Conservation (phyloP, 2,329 filamentous ascomycete species). For the Erysiphe neolycopersici region DNA sequence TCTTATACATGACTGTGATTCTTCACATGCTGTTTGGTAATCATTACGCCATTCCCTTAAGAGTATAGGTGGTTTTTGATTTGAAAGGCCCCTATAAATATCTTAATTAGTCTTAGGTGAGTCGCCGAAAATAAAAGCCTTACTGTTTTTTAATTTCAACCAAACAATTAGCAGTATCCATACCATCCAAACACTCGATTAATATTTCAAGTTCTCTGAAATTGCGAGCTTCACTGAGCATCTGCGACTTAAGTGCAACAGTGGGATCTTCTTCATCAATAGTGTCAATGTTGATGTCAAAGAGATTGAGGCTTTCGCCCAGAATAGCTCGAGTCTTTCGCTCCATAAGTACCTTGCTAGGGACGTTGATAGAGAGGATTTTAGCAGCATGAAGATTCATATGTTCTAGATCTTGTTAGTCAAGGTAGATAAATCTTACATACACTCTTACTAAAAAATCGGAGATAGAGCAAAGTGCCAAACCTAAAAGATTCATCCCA, state of each 20-base stretch:
- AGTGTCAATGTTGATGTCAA: constrained; percentile 3
- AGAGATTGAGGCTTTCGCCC: constrained; percentile 16
- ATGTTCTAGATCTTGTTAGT: constrained; percentile 14
- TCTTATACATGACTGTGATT: constrained; percentile 26
- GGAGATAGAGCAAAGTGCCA: constrained; percentile 50
- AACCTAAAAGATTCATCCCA: constrained; percentile 44
- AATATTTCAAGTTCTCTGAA: constrained; percentile 45
- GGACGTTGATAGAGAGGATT: constrained; percentile 23
- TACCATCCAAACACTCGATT: constrained; percentile 33
- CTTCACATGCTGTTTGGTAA: neutral
- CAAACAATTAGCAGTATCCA: constrained; percentile 25
- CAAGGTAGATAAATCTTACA: neutral
- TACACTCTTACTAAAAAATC: constrained; percentile 49
- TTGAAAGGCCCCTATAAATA: neutral
- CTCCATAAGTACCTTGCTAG: constrained; percentile 17
- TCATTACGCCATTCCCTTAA: constrained; percentile 18
- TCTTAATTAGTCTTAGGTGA: neutral
- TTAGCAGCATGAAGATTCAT: constrained; percentile 25
- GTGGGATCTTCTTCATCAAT: constrained; percentile 10
- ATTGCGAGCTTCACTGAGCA: constrained; percentile 28
- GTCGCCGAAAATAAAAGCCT: neutral
- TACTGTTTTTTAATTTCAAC: constrained; percentile 1
- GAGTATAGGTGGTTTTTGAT: neutral
- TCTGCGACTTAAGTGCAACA: constrained; percentile 8
- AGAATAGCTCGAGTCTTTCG: constrained; percentile 16